Evolutionary conservation across 257 asterid genomes (phyloP), one percentile per base, ranked within the genome.

Genomic region (Fraxinus pennsylvanica): DNA sequence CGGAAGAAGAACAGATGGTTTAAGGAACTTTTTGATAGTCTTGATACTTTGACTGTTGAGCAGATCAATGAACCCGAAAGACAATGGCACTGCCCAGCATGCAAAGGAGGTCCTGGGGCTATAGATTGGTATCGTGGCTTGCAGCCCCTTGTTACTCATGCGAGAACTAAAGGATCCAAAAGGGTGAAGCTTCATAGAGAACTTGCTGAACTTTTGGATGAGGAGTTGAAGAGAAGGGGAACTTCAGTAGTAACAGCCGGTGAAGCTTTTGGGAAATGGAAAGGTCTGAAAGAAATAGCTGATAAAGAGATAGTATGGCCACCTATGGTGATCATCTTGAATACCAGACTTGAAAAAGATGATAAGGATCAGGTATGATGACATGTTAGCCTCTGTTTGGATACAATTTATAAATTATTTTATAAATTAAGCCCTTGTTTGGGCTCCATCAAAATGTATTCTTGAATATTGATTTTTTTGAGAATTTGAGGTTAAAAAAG

Each of bases 261-360:
- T 32, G 90, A 87, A 81, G 9, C 39, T 5, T 82, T 68, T 71
- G 88, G 88, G 21, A 76, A 47, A 27, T 85, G 91, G 89, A 72
- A 57, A 27, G 87, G 79, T 12, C 10, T 79, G 2, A 79, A 75
- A 65, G 65, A 61, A 32, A 35, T 21, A 30, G 30, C 45, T 4
- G 86, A 84, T 54, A 86, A 81, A 52, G 85, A 87, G 52, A 82
- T 87, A 8, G 87, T 84, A 41, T 87, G 88, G 88, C 90, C 88
- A 1, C 88, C 90, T 14, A 85, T 83, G 81, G 89, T 83, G 32
- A 54, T 87, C n/a, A 68, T 87, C 6, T 76, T 76, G 88, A 84
- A 84, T 79, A 87, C 90, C 8, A 52, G 47, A 14, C 81, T 13
- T 71, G 87, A 87, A 0, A 80, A 78, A 63, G 87, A 84, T 73